Evolutionary conservation across 371 early-diverging fungal species (phyloP).

Genomic region (Phascolomyces articulosus): DNA sequence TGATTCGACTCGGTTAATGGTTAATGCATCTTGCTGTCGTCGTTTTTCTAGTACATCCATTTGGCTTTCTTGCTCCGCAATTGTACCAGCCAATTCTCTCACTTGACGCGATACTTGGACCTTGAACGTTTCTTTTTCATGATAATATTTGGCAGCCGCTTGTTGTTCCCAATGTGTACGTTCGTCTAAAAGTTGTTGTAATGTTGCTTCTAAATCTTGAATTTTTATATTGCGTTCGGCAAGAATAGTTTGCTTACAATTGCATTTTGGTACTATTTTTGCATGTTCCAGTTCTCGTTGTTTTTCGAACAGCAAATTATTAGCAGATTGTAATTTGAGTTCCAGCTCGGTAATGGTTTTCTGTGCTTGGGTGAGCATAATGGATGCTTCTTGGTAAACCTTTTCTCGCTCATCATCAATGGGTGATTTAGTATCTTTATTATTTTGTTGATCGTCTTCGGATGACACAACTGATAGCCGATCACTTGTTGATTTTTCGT

Average conservation of each 20-base stretch:
- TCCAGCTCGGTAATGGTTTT: not conserved
- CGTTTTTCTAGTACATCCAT: conserved; percentile 14
- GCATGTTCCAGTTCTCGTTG: not conserved
- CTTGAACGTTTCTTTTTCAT: conserved; percentile 13
- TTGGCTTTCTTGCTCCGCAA: conserved; percentile 19
- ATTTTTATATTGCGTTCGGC: not conserved
- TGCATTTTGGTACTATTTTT: not conserved
- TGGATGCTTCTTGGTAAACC: not conserved
- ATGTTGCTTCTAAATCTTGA: not conserved
- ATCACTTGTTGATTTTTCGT: too few species aligned
- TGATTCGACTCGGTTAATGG: not conserved
- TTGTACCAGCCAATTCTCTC: conserved; percentile 11
- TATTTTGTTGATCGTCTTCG: not conserved
- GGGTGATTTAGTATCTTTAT: not conserved
- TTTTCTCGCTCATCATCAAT: not conserved
- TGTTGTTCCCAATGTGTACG: not conserved
- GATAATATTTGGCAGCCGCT: not conserved
- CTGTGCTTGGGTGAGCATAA: not conserved
- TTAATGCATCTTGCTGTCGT: conserved; percentile 8
- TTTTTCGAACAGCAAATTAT: not conserved
- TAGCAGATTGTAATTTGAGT: conserved; percentile 8
- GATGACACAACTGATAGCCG: too few species aligned
- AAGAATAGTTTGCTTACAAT: not conserved
- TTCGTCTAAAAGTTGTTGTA: conserved; percentile 6
- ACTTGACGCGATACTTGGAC: conserved; percentile 19